Conservation (phyloP, 2,329 filamentous ascomycete species). For the Exophiala mesophila region DNA sequence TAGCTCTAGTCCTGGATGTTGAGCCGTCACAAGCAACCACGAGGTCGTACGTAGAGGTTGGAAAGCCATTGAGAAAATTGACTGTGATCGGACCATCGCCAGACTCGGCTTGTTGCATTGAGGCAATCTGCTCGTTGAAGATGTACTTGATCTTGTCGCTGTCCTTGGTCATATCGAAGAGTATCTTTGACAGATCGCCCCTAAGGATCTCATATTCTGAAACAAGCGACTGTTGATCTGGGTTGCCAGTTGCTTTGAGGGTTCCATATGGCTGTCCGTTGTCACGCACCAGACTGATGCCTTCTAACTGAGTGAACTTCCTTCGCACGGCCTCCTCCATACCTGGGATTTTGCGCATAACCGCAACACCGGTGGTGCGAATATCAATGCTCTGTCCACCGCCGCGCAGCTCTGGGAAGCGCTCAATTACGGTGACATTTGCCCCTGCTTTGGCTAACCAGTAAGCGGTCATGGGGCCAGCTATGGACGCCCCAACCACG, state of each 20-base stretch:
- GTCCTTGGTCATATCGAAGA: conserved; percentile 36
- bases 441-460: conserved; percentile 33
- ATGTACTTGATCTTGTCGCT: conserved; percentile 36
- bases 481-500: conserved; percentile 35
- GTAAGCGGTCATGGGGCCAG: conserved; percentile 34
- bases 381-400: conserved; percentile 34
- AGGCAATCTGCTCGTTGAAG: conserved; percentile 36
- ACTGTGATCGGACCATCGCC: conserved; percentile 36
- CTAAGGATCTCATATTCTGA: conserved; percentile 38
- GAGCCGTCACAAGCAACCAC: conserved; percentile 48
- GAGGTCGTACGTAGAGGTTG: conserved; percentile 41
- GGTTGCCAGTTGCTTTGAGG: conserved; percentile 30
- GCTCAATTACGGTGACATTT: conserved; percentile 34
- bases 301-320: conserved; percentile 27
- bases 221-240: conserved; percentile 32
- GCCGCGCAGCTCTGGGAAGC: conserved; percentile 31
- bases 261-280: conserved; percentile 29
- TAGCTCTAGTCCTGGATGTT: conserved; percentile 44
- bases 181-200: conserved; percentile 31
- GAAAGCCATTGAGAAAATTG: conserved; percentile 37
- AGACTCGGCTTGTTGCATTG: conserved; percentile 31
- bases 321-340: conserved; percentile 31
- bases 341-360: conserved; percentile 33
- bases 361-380: conserved; percentile 31
- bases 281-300: conserved; percentile 29